Conservation (phyloP, 345 rosid species). For the Ceriops zippeliana region DNA sequence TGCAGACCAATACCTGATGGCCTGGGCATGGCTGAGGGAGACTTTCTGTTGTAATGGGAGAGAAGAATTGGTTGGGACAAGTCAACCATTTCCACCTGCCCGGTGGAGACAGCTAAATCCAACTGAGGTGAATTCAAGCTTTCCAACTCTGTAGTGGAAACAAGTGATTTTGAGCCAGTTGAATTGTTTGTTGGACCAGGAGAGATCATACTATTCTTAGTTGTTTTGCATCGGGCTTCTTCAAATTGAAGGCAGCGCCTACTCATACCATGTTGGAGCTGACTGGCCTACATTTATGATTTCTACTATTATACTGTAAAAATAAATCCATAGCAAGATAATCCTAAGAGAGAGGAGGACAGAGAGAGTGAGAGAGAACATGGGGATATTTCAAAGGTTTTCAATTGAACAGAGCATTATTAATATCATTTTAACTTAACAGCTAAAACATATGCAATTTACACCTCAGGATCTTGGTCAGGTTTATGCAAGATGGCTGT, state of each 20-base stretch:
- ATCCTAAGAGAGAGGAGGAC: no score
- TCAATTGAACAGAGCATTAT: no score
- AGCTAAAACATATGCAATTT: not conserved
- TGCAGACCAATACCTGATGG: constrained; percentile 59
- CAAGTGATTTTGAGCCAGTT: constrained; percentile 22
- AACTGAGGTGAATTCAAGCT: constrained; percentile 23
- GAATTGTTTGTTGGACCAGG: constrained; percentile 16
- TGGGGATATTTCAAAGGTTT: no score
- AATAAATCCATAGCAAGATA: constrained; percentile 17
- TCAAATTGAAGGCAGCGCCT: constrained; percentile 67
- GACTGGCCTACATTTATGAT: constrained; percentile 38
- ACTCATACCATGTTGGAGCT: constrained; percentile 50
- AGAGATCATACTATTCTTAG: constrained; percentile 13
- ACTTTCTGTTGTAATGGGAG: constrained; percentile 18
- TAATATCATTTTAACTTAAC: not conserved
- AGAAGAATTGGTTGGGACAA: constrained; percentile 20
- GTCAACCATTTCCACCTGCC: constrained; percentile 24
- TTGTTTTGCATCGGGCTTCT: constrained; percentile 32
- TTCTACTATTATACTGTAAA: constrained; percentile 29
- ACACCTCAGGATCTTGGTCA: constrained; percentile 43
- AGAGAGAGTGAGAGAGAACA: no score
- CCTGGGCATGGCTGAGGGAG: constrained; percentile 32
- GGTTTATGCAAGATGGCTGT: constrained; percentile 10
- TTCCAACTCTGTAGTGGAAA: constrained; percentile 27
- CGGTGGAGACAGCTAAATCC: constrained; percentile 24